Percentiles rank a stretch among this genome's conserved stretches.
Conservation (phyloP, 768 basidiomycete species). For the Agaricus sinodeliciosus region DNA sequence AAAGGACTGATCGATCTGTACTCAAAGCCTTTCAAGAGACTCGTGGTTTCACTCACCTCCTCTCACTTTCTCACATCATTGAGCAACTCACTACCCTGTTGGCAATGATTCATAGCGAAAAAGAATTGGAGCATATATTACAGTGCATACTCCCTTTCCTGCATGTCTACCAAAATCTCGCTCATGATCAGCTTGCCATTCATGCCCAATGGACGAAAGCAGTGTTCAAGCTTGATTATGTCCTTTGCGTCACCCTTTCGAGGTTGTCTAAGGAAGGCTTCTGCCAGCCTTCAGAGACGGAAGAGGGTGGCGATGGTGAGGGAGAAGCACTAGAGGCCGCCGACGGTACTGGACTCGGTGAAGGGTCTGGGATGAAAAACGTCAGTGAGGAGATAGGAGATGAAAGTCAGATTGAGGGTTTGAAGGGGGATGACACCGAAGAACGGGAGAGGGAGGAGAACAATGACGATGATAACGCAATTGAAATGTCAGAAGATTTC, state of each 20-base stretch:
- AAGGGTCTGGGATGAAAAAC: constrained; percentile 79
- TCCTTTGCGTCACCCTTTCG: constrained; percentile 67
- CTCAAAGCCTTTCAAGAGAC: constrained; percentile 37
- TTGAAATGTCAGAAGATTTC: constrained; percentile 91
- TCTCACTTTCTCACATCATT: constrained; percentile 40
- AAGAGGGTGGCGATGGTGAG: constrained; percentile 48
- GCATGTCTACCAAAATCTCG: constrained; percentile 50
- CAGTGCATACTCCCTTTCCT: constrained; percentile 71
- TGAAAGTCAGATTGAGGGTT: constrained; percentile 93
- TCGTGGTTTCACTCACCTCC: constrained; percentile 38
- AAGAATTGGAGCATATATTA: constrained; percentile 26
- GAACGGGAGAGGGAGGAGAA: constrained; percentile 37
- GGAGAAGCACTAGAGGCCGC: constrained; percentile 43
- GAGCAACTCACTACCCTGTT: constrained; percentile 35
- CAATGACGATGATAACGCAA: constrained; percentile 63
- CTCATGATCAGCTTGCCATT: constrained; percentile 46
- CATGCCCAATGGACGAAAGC: constrained; percentile 65
- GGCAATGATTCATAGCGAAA: constrained; percentile 27
- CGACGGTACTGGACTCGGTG: constrained; percentile 83
- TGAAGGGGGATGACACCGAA: constrained; percentile 59
- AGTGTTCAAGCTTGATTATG: constrained; percentile 77
- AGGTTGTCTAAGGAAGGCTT: constrained; percentile 83
- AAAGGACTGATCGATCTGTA: constrained; percentile 42
- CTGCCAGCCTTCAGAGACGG: constrained; percentile 78
- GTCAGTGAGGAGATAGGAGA: constrained; percentile 94